These are phyloP conservation scores for Zygosaccharomyces sapae DNA, from an alignment of 1,139 yeast genomes.

Conservation along the genomic window DNA sequence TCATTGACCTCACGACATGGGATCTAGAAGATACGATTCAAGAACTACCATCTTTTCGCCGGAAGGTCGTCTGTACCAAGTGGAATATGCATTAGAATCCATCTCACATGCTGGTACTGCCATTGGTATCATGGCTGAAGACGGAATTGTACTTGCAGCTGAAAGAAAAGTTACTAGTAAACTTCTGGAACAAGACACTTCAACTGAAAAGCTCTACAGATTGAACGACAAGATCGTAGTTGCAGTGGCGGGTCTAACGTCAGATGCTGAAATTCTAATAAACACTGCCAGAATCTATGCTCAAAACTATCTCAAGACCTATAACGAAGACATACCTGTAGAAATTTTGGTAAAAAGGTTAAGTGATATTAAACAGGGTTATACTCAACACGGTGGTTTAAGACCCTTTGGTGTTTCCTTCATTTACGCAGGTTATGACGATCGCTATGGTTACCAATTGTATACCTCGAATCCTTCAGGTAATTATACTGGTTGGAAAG, in stretches of 20 bases:
- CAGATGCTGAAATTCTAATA: conserved; percentile 91
- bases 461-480: conserved; percentile 97
- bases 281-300: conserved; percentile 83
- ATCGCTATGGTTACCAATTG: conserved; percentile 82
- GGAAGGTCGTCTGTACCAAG: conserved; percentile 95
- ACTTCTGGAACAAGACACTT: conserved; percentile 86
- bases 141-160: conserved; percentile 95
- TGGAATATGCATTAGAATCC: conserved; percentile 96
- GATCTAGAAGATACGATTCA: conserved; percentile 86
- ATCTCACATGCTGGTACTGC: conserved; percentile 98
- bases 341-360: conserved; percentile 83
- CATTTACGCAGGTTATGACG: conserved; percentile 94
- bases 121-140: conserved; percentile 84
- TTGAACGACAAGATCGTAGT: conserved; percentile 80
- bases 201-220: conserved; percentile 87
- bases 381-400: conserved; percentile 97
- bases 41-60: conserved; percentile 98
- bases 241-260: conserved; percentile 98
- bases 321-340: conserved; percentile 88
- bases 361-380: conserved; percentile 94
- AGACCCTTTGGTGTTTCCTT: conserved; percentile 98
- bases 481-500: conserved; percentile 97
- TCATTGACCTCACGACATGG: conserved; percentile 35
- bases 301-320: conserved; percentile 77
- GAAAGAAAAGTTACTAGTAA: conserved; percentile 93